Evolutionary conservation across 176 grass and related monocot species (phyloP), one percentile per base, ranked within the genome.

Genomic region (Triticum urartu): DNA sequence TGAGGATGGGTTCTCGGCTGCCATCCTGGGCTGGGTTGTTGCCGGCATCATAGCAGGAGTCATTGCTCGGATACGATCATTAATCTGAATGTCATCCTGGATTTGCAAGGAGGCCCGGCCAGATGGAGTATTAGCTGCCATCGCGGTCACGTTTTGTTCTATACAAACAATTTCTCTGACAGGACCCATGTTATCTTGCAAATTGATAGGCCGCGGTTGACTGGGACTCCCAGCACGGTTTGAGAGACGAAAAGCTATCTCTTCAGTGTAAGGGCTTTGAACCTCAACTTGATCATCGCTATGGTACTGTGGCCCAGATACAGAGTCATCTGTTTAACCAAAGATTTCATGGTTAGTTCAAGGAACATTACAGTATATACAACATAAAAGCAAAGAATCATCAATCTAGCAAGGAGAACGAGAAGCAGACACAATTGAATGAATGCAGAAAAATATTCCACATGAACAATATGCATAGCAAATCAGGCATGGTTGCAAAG

Each of bases 291-390:
- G 74, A 60, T 14, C 10, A 20, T n/a, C n/a, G 10, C 80, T 62
- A 5, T 76, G 7, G 70, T 86, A 30, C 18, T 47, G 12, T 15
- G 78, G 48, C 7, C 70, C 48, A 2, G 83, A 86, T 9, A 86
- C 32, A 11, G 82, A 85, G 39, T 85, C 83, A 71, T 85, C 88
- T 89, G 83, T 12, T 36, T 10, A 42, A 85, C 45, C 79, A 62
- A 39, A 52, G 6, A 78, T 7, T 56, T 33, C 47, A 47, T 18
- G 36, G 6, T 68, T 61, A 85, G 65, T 58, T 48, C 3, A 59
- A 38, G 45, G 32, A 70, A 32, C 40, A 64, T 25, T 79, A 11
- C 35, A 28, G 28, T 17, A 59, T 50, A 52, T 60, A 36, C 13
- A 43, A 72, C n/a, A 72, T 14, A 34, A 58, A 79, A 40, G 58